phyloP scores from a whole-genome alignment of 192 early-diverging fungal species.

The Backusella liffmaniae region DNA sequence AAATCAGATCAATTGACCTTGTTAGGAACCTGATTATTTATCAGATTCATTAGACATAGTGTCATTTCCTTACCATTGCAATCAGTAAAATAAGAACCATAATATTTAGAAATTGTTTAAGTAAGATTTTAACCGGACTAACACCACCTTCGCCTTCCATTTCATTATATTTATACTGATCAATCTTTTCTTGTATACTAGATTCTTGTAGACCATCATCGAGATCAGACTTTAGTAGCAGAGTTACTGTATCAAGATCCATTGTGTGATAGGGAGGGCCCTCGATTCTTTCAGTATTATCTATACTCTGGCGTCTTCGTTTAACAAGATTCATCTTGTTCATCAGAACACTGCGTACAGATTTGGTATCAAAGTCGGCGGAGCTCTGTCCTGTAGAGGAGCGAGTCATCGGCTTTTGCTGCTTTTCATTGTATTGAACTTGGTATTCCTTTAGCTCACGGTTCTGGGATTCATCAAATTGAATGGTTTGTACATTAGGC shows the following conservation, averaged over 20 bases:
- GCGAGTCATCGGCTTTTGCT: conserved; percentile 8
- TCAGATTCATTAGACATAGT: neutral
- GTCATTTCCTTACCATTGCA: conserved; percentile 42
- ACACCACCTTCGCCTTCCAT: conserved; percentile 68
- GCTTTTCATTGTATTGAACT: conserved; percentile 16
- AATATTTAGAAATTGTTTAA: conserved; percentile 64
- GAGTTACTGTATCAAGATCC: conserved; percentile 27
- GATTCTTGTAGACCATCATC: conserved; percentile 48
- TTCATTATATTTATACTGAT: conserved; percentile 58
- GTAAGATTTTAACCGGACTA: conserved; percentile 58
- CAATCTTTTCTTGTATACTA: conserved; percentile 40
- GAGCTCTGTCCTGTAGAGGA: conserved; percentile 23
- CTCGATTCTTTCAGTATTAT: conserved; percentile 3
- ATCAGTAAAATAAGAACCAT: conserved; percentile 68
- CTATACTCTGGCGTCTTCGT: conserved; percentile 18
- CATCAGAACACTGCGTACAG: conserved; percentile 30
- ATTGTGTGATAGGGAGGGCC: conserved; percentile 39
- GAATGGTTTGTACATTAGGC: neutral
- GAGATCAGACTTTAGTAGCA: conserved; percentile 30
- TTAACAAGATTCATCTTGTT: conserved; percentile 31
- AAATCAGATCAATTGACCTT: neutral
- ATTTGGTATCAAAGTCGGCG: conserved; percentile 22
- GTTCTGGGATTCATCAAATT: conserved; percentile 17
- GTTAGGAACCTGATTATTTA: neutral
- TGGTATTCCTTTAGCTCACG: conserved; percentile 9